These are phyloP conservation scores for Clitocybe nebularis DNA, from an alignment of 1,284 basidiomycete genomes.

Conservation along the genomic window DNA sequence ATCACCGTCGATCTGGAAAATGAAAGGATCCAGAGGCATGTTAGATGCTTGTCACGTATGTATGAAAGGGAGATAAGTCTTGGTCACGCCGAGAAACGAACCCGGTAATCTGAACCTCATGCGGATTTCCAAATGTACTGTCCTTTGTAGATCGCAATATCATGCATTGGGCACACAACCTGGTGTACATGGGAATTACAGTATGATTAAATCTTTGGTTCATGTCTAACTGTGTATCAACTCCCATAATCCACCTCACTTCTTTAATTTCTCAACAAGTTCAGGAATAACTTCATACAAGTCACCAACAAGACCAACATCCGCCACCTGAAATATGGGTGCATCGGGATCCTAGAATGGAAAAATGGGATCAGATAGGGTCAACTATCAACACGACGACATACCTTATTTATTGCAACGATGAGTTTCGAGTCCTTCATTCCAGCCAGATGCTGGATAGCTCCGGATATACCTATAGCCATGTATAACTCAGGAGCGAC, in stretches of 20 bases:
- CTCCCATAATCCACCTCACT: neutral
- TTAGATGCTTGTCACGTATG: no score
- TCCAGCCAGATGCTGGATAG: slow-evolving; percentile 97
- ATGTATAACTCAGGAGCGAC: slow-evolving; percentile 95
- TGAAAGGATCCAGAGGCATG: no score
- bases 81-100: no score
- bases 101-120: no score
- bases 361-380: slow-evolving; percentile 14
- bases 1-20: no score
- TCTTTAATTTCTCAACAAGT: slow-evolving; percentile 79
- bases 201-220: no score
- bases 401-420: slow-evolving; percentile 95
- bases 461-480: slow-evolving; percentile 96
- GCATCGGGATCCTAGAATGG: slow-evolving; percentile 83
- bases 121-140: no score
- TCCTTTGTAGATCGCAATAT: no score
- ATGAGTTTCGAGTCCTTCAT: slow-evolving; percentile 99
- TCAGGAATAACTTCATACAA: slow-evolving; percentile 88
- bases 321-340: slow-evolving; percentile 98
- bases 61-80: no score
- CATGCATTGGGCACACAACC: no score
- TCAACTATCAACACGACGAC: slow-evolving; percentile 10
- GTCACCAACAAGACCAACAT: slow-evolving; percentile 92
- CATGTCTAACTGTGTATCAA: neutral
- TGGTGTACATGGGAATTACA: no score